Conservation (phyloP, 1,284 basidiomycete genomes). For the Fomitopsis pinicola region DNA sequence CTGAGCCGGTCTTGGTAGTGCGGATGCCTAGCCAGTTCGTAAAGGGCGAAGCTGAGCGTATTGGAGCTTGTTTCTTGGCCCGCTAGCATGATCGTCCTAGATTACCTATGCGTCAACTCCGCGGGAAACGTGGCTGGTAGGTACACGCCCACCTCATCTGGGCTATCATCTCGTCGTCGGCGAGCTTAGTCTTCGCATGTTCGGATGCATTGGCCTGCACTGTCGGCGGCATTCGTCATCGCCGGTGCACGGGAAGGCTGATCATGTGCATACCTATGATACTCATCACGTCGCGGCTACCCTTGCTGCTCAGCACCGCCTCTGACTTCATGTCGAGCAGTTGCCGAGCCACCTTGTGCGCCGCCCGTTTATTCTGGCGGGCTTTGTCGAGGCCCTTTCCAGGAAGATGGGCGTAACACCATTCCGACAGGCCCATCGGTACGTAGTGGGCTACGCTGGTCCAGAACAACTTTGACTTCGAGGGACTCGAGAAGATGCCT, state of each 20-base stretch:
- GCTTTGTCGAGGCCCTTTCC: constrained; percentile 32
- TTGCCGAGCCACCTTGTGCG: constrained; percentile 37
- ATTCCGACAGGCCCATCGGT: constrained; percentile 30
- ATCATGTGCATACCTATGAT: constrained; percentile 30
- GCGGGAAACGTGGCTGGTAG: background rate
- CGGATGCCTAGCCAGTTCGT: constrained; percentile 37
- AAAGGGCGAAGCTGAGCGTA: constrained; percentile 34
- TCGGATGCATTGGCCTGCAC: constrained; percentile 51
- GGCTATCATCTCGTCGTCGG: constrained; percentile 46
- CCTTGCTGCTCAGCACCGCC: constrained; percentile 26
- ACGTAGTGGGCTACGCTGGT: constrained; percentile 23
- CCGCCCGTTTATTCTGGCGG: constrained; percentile 32
- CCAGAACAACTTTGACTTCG: constrained; percentile 20
- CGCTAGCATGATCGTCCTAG: constrained; percentile 14
- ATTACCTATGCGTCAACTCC: background rate
- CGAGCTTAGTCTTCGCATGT: constrained; percentile 38
- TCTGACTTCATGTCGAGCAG: constrained; percentile 37
- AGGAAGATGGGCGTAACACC: constrained; percentile 31
- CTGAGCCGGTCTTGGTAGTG: constrained; percentile 37
- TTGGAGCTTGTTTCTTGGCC: constrained; percentile 53
- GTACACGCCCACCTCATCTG: constrained; percentile 44
- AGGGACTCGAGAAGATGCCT: constrained; percentile 18
- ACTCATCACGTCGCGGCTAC: constrained; percentile 37
- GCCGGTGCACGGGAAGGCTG: background rate
- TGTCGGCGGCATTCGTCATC: constrained; percentile 17